These are phyloP conservation scores for Castanospermum australe DNA, from an alignment of 306 rosid species.

Conservation along the genomic window DNA sequence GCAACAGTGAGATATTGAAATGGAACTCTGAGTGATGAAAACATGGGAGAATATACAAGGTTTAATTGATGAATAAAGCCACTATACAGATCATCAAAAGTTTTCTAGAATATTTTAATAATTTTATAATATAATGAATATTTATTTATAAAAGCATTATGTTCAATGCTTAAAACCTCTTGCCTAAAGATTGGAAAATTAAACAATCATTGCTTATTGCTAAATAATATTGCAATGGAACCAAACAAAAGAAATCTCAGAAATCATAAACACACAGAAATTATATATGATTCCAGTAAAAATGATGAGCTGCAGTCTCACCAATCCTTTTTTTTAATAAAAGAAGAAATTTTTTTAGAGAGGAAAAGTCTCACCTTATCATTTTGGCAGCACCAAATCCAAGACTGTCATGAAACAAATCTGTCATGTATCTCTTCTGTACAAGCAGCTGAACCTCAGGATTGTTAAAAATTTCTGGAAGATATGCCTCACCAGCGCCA, in stretches of 20 bases:
- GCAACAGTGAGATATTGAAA: not conserved
- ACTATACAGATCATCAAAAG: not conserved
- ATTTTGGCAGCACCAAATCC: conserved; percentile 94
- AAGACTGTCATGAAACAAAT: conserved; percentile 76
- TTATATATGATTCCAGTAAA: not conserved
- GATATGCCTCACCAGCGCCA: conserved; percentile 86
- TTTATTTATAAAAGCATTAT: not conserved
- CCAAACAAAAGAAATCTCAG: not conserved
- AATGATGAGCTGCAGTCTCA: conserved; percentile 1
- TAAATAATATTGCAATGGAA: too few species aligned
- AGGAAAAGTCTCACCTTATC: conserved; percentile 61
- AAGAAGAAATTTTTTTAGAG: not conserved
- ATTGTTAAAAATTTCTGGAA: conserved; percentile 70
- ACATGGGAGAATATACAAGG: not conserved
- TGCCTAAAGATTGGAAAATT: too few species aligned
- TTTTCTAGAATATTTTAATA: not conserved
- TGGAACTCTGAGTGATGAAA: not conserved
- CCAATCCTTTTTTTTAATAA: conserved; percentile 10
- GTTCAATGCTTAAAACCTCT: not conserved
- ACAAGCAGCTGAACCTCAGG: conserved; percentile 58
- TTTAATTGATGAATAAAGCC: not conserved
- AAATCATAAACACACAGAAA: not conserved
- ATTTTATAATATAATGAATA: not conserved
- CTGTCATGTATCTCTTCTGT: conserved; percentile 60
- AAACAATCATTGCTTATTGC: too few species aligned